Percentiles rank a stretch among this genome's conserved stretches.
phyloP scores from a whole-genome alignment of 2,329 filamentous ascomycete species.

The Nothophaeocryptopus gaeumannii region DNA sequence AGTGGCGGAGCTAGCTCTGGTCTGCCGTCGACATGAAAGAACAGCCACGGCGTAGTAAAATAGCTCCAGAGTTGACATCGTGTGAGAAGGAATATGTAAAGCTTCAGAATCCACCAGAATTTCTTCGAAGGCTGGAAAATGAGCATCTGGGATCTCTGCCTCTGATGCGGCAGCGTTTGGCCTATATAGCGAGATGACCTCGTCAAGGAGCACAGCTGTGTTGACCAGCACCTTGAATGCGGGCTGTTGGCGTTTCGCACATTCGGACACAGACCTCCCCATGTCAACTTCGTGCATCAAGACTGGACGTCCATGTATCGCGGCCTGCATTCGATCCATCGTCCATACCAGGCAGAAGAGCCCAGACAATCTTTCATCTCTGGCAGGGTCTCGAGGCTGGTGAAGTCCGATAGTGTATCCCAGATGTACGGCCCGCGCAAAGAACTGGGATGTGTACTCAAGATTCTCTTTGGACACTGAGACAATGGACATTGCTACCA shows the following conservation, averaged over 20 bases:
- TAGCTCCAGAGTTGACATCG: slow-evolving; percentile 7
- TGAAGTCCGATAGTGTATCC: slow-evolving; percentile 14
- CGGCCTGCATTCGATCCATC: slow-evolving; percentile 12
- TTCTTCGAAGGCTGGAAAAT: slow-evolving; percentile 15
- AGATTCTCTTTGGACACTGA: slow-evolving; percentile 10
- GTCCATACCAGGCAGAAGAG: slow-evolving; percentile 14
- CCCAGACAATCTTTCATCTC: slow-evolving; percentile 4
- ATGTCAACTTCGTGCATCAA: slow-evolving; percentile 16
- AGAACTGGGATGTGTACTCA: slow-evolving; percentile 13
- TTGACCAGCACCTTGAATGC: slow-evolving; percentile 10
- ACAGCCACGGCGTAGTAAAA: slow-evolving; percentile 9
- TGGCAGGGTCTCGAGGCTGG: slow-evolving; percentile 9
- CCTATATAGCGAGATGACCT: slow-evolving; percentile 8
- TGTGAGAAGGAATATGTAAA: slow-evolving; percentile 1
- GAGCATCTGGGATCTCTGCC: slow-evolving; percentile 7
- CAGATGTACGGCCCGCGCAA: slow-evolving; percentile 10
- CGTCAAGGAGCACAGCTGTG: slow-evolving; percentile 10
- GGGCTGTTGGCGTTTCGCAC: not conserved
- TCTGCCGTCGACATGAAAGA: slow-evolving; percentile 6
- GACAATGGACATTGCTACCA: slow-evolving; percentile 10
- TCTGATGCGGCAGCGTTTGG: not conserved
- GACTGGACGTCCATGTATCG: slow-evolving; percentile 12
- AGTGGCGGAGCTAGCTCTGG: not conserved
- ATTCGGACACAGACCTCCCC: slow-evolving; percentile 5
- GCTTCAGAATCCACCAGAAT: slow-evolving; percentile 7